Percentiles rank a stretch among this genome's conserved stretches.
Evolutionary conservation across 306 rosid species (phyloP).

Genomic region (Rosa multiflora): DNA sequence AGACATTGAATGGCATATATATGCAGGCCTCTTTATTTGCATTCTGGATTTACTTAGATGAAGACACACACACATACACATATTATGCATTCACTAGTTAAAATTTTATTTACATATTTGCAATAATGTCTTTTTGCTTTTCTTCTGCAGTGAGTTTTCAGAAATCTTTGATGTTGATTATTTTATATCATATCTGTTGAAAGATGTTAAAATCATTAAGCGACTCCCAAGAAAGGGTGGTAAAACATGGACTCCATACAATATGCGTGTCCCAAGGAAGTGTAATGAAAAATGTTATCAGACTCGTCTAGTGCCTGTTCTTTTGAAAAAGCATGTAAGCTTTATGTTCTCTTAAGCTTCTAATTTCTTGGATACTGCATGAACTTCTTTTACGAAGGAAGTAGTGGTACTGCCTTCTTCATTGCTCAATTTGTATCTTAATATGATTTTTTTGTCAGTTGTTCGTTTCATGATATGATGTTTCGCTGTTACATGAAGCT

Average conservation of each 20-base stretch:
- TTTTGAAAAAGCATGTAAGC: slow-evolving; percentile 90
- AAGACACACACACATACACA: background rate
- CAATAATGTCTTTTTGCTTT: slow-evolving; percentile 26
- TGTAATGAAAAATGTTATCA: slow-evolving; percentile 90
- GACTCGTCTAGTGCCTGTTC: slow-evolving; percentile 82
- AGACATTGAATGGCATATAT: slow-evolving; percentile 27
- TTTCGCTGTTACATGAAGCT: background rate
- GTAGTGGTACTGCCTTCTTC: slow-evolving; percentile 1
- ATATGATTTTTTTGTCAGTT: background rate
- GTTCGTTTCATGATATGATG: background rate
- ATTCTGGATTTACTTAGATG: too few species aligned
- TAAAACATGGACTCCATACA: slow-evolving; percentile 53
- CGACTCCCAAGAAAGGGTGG: slow-evolving; percentile 77
- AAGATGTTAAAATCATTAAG: slow-evolving; percentile 85
- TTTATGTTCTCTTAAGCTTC: slow-evolving; percentile 36
- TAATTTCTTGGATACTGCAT: slow-evolving; percentile 14
- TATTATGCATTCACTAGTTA: background rate
- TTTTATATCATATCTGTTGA: slow-evolving; percentile 72
- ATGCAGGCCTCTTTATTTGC: slow-evolving; percentile 11
- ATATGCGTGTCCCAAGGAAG: slow-evolving; percentile 96
- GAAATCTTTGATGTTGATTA: slow-evolving; percentile 87
- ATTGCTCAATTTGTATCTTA: background rate
- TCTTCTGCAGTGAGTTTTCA: slow-evolving; percentile 82
- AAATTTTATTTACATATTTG: slow-evolving; percentile 4
- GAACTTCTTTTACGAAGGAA: slow-evolving; percentile 16